phyloP scores from a whole-genome alignment of 352 stramenopile species.

The Phytophthora foliorum region DNA sequence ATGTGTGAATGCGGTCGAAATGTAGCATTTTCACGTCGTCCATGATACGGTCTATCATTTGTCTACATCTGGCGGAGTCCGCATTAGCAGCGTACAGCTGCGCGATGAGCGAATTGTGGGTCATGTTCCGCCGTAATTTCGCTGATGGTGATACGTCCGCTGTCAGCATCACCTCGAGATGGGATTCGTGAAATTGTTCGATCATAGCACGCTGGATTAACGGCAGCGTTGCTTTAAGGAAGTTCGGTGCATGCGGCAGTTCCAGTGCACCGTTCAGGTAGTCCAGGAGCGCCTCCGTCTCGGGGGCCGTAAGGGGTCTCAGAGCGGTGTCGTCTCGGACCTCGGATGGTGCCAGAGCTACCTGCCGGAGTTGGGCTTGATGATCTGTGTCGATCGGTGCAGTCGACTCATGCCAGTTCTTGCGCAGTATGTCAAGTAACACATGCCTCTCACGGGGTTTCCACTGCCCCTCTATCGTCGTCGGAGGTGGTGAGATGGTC shows the following conservation, averaged over 20 bases:
- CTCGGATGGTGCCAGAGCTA: neutral
- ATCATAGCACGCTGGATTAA: constrained; percentile 4
- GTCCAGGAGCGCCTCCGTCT: neutral
- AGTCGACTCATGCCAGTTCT: too few species aligned
- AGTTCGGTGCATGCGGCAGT: neutral
- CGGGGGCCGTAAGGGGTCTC: neutral
- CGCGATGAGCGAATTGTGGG: neutral
- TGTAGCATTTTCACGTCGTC: neutral
- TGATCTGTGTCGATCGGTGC: too few species aligned
- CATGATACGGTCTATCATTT: neutral
- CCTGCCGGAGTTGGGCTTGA: neutral
- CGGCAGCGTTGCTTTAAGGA: constrained; percentile 6
- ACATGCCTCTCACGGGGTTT: neutral
- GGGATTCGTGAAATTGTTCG: constrained; percentile 12
- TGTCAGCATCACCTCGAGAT: constrained; percentile 3
- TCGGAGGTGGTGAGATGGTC: too few species aligned
- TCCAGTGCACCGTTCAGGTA: constrained; percentile 8
- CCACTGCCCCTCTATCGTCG: neutral
- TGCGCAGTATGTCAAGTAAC: neutral
- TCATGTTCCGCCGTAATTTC: neutral
- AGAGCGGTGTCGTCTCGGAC: neutral
- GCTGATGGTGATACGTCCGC: neutral
- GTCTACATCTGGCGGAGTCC: neutral
- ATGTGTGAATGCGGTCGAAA: neutral
- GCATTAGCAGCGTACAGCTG: neutral